Conservation (phyloP, 108 stramenopile species). For the Nitzschia sp. region DNA sequence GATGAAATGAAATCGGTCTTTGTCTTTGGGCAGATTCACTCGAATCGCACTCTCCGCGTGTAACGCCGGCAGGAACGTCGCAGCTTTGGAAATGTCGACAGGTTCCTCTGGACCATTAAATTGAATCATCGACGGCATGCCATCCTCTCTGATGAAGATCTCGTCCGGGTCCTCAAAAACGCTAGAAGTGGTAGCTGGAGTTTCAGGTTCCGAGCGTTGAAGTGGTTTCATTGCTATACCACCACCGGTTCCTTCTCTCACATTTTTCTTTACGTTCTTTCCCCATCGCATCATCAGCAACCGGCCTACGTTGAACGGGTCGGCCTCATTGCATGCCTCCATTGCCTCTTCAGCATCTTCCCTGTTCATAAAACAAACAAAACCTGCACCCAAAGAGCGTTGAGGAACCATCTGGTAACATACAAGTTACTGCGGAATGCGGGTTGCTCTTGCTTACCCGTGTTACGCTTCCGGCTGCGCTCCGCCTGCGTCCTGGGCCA, state of each 20-base stretch:
- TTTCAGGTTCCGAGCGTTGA: not conserved
- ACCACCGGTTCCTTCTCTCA: constrained; percentile 29
- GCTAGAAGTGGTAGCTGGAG: not conserved
- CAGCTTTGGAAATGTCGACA: not conserved
- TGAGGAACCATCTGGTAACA: no score
- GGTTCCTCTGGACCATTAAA: not conserved
- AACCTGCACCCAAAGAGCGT: constrained; percentile 42
- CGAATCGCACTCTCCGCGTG: constrained; percentile 48
- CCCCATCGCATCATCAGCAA: constrained; percentile 77
- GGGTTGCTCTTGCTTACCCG: constrained; percentile 48
- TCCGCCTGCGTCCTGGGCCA: constrained; percentile 92
- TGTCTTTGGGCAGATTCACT: constrained; percentile 56
- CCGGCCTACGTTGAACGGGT: constrained; percentile 71
- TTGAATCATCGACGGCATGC: not conserved
- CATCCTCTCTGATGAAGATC: not conserved
- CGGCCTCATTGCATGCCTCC: constrained; percentile 78
- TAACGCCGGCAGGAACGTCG: constrained; percentile 43
- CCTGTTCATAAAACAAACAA: constrained; percentile 87
- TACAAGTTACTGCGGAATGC: not conserved
- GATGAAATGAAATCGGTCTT: constrained; percentile 32
- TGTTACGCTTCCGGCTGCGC: constrained; percentile 75
- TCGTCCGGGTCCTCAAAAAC: not conserved
- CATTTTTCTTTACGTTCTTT: constrained; percentile 71
- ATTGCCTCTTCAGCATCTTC: constrained; percentile 89
- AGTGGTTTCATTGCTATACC: not conserved